Evolutionary conservation across 2,329 filamentous ascomycete genomes (phyloP).

Genomic region (Diaporthe sp.): DNA sequence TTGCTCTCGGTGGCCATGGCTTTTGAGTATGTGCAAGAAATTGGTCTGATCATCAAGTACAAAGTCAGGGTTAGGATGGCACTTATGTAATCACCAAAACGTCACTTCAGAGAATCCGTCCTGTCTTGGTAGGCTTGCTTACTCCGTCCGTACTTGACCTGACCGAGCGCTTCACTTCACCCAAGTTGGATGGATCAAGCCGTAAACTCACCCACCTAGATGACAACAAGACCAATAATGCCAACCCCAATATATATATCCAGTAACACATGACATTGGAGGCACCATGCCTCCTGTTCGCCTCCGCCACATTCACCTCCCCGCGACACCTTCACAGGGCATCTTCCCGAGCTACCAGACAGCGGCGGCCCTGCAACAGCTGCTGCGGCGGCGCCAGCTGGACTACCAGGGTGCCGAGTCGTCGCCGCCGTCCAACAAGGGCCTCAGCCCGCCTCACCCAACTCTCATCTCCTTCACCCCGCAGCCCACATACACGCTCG

Average conservation of each 20-base stretch:
- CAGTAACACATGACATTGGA: background rate
- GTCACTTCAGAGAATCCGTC: background rate
- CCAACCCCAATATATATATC: background rate
- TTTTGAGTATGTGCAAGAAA: too few relatives aligned
- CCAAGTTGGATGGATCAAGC: background rate
- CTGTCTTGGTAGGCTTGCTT: background rate
- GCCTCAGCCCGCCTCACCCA: slow-evolving; percentile 64
- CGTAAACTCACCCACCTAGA: background rate
- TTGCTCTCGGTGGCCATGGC: slow-evolving; percentile 1
- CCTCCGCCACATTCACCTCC: slow-evolving; percentile 52
- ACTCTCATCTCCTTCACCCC: slow-evolving; percentile 86
- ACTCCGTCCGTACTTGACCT: too few relatives aligned
- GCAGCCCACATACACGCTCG: slow-evolving; percentile 87
- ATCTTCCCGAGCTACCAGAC: slow-evolving; percentile 49
- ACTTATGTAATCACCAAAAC: background rate
- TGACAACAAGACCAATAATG: background rate
- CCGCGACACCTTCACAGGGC: slow-evolving; percentile 39
- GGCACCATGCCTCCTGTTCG: slow-evolving; percentile 33
- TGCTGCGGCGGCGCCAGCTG: slow-evolving; percentile 61
- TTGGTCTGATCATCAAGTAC: too few relatives aligned
- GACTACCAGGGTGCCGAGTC: slow-evolving; percentile 59
- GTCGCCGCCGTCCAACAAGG: slow-evolving; percentile 15
- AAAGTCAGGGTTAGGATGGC: slow-evolving; percentile 2
- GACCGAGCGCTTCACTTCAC: background rate
- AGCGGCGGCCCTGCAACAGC: slow-evolving; percentile 50